phyloP scores from a whole-genome alignment of 2,329 filamentous ascomycete species.

The Sclerotinia spermophila region DNA sequence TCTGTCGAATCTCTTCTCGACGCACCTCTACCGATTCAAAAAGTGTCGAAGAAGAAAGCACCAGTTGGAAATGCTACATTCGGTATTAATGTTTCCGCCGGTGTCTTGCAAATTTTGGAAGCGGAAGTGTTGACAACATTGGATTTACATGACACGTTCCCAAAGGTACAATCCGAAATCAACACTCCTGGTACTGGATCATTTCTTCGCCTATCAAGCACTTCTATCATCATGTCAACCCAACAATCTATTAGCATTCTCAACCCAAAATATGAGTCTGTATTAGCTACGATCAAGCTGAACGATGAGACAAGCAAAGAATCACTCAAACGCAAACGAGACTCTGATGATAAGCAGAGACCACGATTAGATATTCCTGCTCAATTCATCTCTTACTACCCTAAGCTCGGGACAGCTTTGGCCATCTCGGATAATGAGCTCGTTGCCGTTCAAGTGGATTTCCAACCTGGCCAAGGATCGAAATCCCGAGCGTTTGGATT shows the following conservation, averaged over 20 bases:
- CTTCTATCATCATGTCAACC: slow-evolving; percentile 62
- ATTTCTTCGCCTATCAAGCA: slow-evolving; percentile 63
- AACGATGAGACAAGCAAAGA: slow-evolving; percentile 19
- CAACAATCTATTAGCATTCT: slow-evolving; percentile 56
- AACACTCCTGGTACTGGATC: slow-evolving; percentile 52
- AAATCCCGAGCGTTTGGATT: slow-evolving; percentile 58
- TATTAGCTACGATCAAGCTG: slow-evolving; percentile 43
- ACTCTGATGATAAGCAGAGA: slow-evolving; percentile 23
- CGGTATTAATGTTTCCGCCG: slow-evolving; percentile 59
- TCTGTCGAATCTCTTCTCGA: slow-evolving; percentile 35
- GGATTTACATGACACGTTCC: slow-evolving; percentile 60
- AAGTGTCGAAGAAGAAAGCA: slow-evolving; percentile 10
- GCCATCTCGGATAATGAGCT: slow-evolving; percentile 61
- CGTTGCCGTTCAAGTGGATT: slow-evolving; percentile 66
- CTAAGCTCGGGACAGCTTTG: slow-evolving; percentile 62
- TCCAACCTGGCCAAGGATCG: slow-evolving; percentile 52
- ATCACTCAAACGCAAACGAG: slow-evolving; percentile 29
- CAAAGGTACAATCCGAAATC: slow-evolving; percentile 55
- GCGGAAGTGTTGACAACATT: slow-evolving; percentile 55
- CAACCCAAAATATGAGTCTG: slow-evolving; percentile 63
- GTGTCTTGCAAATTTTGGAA: slow-evolving; percentile 58
- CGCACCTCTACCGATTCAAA: slow-evolving; percentile 25
- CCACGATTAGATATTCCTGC: slow-evolving; percentile 15
- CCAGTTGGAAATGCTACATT: slow-evolving; percentile 38
- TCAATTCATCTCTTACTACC: slow-evolving; percentile 56